These are phyloP conservation scores for Leptodontidium sp. DNA, from an alignment of 2,329 filamentous ascomycete species.

Conservation along the genomic window DNA sequence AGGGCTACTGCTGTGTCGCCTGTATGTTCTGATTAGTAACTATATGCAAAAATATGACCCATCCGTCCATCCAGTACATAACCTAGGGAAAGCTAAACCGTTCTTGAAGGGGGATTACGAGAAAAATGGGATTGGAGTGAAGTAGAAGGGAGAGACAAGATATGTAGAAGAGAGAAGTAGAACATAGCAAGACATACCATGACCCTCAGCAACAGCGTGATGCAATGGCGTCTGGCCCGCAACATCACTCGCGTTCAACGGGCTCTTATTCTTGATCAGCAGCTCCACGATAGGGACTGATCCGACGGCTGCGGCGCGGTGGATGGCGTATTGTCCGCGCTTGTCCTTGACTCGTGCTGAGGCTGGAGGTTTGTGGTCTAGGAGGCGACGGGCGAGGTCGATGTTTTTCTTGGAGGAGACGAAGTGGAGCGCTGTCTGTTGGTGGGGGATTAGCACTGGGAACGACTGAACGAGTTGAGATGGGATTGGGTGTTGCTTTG, in stretches of 20 bases:
- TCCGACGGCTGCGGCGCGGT: conserved; percentile 89
- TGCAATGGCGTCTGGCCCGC: conserved; percentile 90
- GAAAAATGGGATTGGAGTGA: too few species aligned
- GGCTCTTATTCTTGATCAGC: conserved; percentile 78
- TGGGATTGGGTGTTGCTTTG: not conserved
- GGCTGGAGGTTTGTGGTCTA: conserved; percentile 73
- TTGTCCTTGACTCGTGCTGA: conserved; percentile 83
- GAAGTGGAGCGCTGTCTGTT: conserved; percentile 87
- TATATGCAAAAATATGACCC: too few species aligned
- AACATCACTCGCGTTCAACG: conserved; percentile 82
- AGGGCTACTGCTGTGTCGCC: conserved; percentile 84
- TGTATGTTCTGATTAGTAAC: not conserved
- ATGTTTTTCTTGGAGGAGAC: conserved; percentile 89
- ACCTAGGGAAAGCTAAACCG: not conserved
- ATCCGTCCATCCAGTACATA: not conserved
- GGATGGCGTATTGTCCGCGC: conserved; percentile 87
- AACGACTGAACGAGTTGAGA: too few species aligned
- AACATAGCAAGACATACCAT: conserved; percentile 56
- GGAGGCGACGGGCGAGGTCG: conserved; percentile 79
- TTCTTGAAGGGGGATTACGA: not conserved
- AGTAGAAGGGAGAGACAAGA: not conserved
- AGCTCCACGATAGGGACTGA: conserved; percentile 87
- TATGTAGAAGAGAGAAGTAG: not conserved
- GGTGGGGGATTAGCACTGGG: conserved; percentile 17
- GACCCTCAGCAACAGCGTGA: conserved; percentile 81